phyloP scores from a whole-genome alignment of 352 stramenopile species.

The Pseudoperonospora humuli region DNA sequence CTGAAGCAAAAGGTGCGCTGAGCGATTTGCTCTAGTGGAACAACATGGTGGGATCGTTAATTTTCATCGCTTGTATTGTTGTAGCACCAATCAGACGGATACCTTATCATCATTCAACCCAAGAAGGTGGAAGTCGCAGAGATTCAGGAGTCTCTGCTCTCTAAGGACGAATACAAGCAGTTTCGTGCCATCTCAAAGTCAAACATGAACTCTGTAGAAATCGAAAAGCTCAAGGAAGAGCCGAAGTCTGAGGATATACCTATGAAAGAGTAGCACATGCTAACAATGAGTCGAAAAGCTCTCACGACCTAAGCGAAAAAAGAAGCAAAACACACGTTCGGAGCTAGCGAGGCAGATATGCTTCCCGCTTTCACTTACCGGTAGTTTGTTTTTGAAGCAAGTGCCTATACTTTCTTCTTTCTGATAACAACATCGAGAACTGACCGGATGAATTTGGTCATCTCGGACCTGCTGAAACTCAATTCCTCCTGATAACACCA shows the following conservation, averaged over 20 bases:
- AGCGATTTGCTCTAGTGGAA: not conserved
- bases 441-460: constrained; percentile 81
- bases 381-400: constrained; percentile 4
- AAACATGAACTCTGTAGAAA: not conserved
- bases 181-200: constrained; percentile 41
- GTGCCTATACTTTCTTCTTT: constrained; percentile 43
- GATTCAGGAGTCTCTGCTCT: constrained; percentile 77
- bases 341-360: not conserved
- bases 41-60: not conserved
- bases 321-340: constrained; percentile 5
- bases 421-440: constrained; percentile 75
- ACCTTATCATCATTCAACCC: constrained; percentile 74
- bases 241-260: constrained; percentile 4
- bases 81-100: constrained; percentile 63
- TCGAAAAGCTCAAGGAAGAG: not conserved
- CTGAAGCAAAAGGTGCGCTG: constrained; percentile 42
- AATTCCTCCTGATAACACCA: constrained; percentile 52
- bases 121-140: constrained; percentile 71
- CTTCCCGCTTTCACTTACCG: constrained; percentile 2
- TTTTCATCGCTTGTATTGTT: not conserved
- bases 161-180: constrained; percentile 68
- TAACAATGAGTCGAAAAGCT: constrained; percentile 8
- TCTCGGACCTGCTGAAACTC: constrained; percentile 69
- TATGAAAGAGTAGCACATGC: constrained; percentile 19
- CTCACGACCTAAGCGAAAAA: constrained; percentile 7